Evolutionary conservation across 164 flowering plant species (phyloP).

Genomic region (Pachysandra terminalis): DNA sequence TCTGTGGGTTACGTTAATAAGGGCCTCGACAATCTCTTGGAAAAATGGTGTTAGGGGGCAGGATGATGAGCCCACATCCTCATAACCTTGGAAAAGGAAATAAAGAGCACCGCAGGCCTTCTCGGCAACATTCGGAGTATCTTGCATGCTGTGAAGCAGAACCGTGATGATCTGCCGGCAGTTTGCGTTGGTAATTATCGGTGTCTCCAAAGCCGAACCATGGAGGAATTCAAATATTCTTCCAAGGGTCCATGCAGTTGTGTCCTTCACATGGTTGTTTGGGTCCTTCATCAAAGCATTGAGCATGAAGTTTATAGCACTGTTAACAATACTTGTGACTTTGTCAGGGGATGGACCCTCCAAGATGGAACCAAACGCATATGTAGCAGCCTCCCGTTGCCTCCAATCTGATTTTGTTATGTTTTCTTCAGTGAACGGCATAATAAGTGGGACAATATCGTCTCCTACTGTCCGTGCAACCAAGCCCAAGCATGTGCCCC

Average conservation of each 20-base stretch:
- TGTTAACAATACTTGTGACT: slow-evolving; percentile 45
- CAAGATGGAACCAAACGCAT: slow-evolving; percentile 73
- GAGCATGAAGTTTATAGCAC: slow-evolving; percentile 59
- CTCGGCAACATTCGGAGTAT: slow-evolving; percentile 68
- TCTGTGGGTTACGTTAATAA: slow-evolving; percentile 53
- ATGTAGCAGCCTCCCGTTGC: slow-evolving; percentile 69
- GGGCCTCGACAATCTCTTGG: slow-evolving; percentile 59
- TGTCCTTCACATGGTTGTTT: slow-evolving; percentile 68
- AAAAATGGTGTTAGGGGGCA: slow-evolving; percentile 62
- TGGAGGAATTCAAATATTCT: slow-evolving; percentile 69
- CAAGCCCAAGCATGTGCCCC: slow-evolving; percentile 73
- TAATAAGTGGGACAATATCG: slow-evolving; percentile 64
- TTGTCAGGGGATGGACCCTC: slow-evolving; percentile 76
- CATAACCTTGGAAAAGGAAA: slow-evolving; percentile 69
- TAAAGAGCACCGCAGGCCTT: slow-evolving; percentile 77
- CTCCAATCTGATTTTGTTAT: slow-evolving; percentile 69
- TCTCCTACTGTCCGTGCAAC: slow-evolving; percentile 70
- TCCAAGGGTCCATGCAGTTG: slow-evolving; percentile 78
- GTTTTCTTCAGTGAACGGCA: slow-evolving; percentile 69
- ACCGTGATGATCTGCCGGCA: slow-evolving; percentile 58
- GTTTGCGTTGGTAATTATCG: slow-evolving; percentile 49
- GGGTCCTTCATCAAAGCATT: slow-evolving; percentile 57
- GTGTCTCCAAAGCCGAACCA: slow-evolving; percentile 44
- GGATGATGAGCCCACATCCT: slow-evolving; percentile 39
- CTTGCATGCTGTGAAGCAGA: slow-evolving; percentile 64